Evolutionary conservation across 1,139 yeast genomes (phyloP).

Genomic region (Nakaseomyces bracarensis): DNA sequence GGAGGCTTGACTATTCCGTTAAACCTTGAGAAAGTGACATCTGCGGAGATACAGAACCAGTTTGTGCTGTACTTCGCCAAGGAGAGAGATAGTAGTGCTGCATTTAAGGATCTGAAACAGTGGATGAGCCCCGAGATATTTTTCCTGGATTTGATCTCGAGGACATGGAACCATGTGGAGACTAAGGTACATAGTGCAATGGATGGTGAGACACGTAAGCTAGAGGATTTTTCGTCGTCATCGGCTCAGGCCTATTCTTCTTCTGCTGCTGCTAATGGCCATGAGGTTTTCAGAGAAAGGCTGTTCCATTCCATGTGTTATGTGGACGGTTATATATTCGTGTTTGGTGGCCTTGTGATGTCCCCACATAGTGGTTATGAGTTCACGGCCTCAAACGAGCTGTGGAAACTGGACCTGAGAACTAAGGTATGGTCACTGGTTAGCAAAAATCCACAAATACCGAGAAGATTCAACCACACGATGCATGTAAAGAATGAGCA

Average conservation of each 20-base stretch:
- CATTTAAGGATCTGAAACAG: conserved; percentile 29
- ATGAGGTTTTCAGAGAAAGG: conserved; percentile 43
- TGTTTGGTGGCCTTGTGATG: conserved; percentile 53
- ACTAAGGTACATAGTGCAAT: conserved; percentile 13
- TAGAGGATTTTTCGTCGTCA: neutral
- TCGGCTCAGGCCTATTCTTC: too few relatives aligned
- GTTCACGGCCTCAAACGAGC: conserved; percentile 50
- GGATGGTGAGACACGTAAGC: neutral
- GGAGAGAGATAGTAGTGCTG: conserved; percentile 18
- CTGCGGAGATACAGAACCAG: conserved; percentile 30
- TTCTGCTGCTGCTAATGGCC: neutral
- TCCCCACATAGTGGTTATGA: conserved; percentile 31
- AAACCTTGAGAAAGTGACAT: conserved; percentile 37
- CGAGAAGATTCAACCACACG: conserved; percentile 45
- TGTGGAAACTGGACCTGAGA: conserved; percentile 57
- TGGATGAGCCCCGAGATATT: conserved; percentile 53
- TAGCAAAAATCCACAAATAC: conserved; percentile 36
- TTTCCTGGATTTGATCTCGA: conserved; percentile 48
- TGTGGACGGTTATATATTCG: conserved; percentile 43
- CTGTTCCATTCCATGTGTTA: conserved; percentile 52
- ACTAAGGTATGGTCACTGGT: conserved; percentile 46
- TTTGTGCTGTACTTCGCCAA: conserved; percentile 25
- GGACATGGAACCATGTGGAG: conserved; percentile 46
- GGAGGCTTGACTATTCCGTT: conserved; percentile 64
- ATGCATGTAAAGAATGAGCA: conserved; percentile 39